Evolutionary conservation across 2,329 filamentous ascomycete species (phyloP).

Genomic region (Acrocalymma vagum): DNA sequence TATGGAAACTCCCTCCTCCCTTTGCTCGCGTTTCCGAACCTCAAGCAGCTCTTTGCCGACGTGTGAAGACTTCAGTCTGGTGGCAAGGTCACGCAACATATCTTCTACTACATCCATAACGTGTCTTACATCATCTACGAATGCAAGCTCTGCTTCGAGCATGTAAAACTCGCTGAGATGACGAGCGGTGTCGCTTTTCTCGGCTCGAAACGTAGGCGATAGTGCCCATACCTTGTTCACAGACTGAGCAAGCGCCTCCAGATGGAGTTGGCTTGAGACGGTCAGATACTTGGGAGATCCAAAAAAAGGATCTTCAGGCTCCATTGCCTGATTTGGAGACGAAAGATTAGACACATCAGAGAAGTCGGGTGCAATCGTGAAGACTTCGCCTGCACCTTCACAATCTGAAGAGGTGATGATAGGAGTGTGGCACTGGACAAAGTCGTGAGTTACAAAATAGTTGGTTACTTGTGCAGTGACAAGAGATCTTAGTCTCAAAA

Average conservation of each 20-base stretch:
- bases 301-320: conserved; percentile 71
- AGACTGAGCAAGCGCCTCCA: conserved; percentile 89
- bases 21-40: conserved; percentile 51
- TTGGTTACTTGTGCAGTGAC: conserved; percentile 75
- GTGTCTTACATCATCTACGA: conserved; percentile 72
- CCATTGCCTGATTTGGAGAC: conserved; percentile 32
- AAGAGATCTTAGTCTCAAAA: conserved; percentile 85
- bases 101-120: conserved; percentile 84
- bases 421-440: conserved; percentile 87
- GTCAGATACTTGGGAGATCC: conserved; percentile 90
- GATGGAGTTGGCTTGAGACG: conserved; percentile 91
- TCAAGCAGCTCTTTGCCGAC: conserved; percentile 65
- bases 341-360: conserved; percentile 22
- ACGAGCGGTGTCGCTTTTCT: conserved; percentile 82
- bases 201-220: conserved; percentile 92
- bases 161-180: conserved; percentile 99
- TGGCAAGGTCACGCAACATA: conserved; percentile 71
- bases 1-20: conserved; percentile 45
- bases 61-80: conserved; percentile 57
- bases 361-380: conserved; percentile 65
- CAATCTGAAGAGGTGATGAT: conserved; percentile 97
- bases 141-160: conserved; percentile 91
- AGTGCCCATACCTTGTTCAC: conserved; percentile 93
- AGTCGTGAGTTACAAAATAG: conserved; percentile 77
- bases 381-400: conserved; percentile 95